Evolutionary conservation across 441 rosid species (phyloP), one percentile per base, ranked within the genome.

Genomic region (Euphorbia celastroides): DNA sequence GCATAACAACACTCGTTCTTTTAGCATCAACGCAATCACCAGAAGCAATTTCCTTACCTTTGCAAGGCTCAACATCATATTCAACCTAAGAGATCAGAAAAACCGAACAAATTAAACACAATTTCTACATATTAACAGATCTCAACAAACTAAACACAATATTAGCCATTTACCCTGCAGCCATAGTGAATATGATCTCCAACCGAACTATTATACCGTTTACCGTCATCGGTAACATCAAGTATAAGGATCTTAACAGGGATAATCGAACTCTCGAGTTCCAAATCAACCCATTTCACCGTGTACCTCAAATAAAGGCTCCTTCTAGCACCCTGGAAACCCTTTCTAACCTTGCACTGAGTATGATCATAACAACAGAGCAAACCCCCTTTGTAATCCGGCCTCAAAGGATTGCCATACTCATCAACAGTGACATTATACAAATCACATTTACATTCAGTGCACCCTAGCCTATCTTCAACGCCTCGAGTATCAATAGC

Each of bases 401-500:
- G 85, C 38, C 69, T 78, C 66, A 90, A 9, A 52, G 77, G 78
- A 56, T 75, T 65, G 27, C 86, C 92, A 7, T 64, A 62, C 77
- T 72, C 78, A 63, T 86, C 95, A 28, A 59, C 65, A 2, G 96
- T 87, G 19, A 90, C 74, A 58, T 90, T 90, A 69, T 90, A 93
- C 2, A 93, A 77, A 74, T 88, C 83, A 77, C 97, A 87, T 36
- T 67, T 68, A 67, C 98, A 93, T 56, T 93, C 98, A 0, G 78
- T 85, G 73, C 98, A 93, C 59, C 98, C 97, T 70, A 79, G 66
- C 65, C 34, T 80, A 70, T 90, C 93, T 58, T 77, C 83, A 8
- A 75, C 97, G 3, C 96, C 96, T 17, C 95, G 76, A 0, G 96
- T 89, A 72, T 93, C 97, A 26, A 93, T 93, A 0, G 97, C 97